phyloP scores from a whole-genome alignment of 306 rosid species.

The Sindora glabra region DNA sequence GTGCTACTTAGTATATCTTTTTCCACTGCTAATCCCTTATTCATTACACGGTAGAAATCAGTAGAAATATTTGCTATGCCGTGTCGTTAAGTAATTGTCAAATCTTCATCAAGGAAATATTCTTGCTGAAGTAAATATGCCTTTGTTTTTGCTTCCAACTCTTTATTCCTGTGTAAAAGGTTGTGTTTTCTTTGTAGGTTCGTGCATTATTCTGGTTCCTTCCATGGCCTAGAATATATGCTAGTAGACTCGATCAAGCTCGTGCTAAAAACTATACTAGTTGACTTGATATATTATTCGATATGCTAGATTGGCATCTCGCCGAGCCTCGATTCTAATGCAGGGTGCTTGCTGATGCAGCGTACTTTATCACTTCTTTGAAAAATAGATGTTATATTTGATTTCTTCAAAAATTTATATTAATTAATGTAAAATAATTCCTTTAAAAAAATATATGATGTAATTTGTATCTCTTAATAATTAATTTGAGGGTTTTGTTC shows the following conservation, averaged over 20 bases:
- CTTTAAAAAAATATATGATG: too few species aligned
- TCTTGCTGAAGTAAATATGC: not conserved
- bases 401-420: too few species aligned
- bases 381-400: not conserved
- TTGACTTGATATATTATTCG: not conserved
- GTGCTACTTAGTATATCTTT: not conserved
- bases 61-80: not conserved
- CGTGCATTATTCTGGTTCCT: slow-evolving; percentile 14
- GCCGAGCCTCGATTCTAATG: slow-evolving; percentile 1
- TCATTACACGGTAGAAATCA: too few species aligned
- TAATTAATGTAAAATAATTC: too few species aligned
- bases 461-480: too few species aligned
- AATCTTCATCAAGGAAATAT: too few species aligned
- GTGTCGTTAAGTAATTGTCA: not conserved
- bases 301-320: not conserved
- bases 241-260: slow-evolving; percentile 19
- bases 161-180: not conserved
- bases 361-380: slow-evolving; percentile 3
- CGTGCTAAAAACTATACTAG: not conserved
- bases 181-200: not conserved
- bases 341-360: slow-evolving; percentile 41
- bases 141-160: not conserved
- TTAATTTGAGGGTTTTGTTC: too few species aligned
- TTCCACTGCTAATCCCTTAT: too few species aligned
- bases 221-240: slow-evolving; percentile 6